A percentile compares a stretch with the other conserved stretches of the same genome.
Evolutionary conservation across 345 rosid species (phyloP).

Genomic region (Bretschneidera sinensis): DNA sequence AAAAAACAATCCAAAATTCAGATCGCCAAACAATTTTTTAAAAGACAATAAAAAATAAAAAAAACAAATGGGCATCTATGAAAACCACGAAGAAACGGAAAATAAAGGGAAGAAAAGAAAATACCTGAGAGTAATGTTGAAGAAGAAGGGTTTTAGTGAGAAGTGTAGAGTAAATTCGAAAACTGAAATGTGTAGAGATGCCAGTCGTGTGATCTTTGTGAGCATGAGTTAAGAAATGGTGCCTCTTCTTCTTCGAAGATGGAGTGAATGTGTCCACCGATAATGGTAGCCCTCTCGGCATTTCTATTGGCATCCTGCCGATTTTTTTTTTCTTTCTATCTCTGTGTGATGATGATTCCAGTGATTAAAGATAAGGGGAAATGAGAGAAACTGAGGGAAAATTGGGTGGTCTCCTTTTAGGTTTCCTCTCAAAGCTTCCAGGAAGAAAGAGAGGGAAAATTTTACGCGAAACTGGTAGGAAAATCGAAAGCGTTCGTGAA

Average conservation of each 20-base stretch:
- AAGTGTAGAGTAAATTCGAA: conserved; percentile 61
- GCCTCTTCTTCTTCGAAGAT: conserved; percentile 52
- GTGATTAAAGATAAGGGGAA: not conserved
- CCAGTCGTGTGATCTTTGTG: conserved; percentile 75
- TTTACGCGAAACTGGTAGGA: conserved; percentile 11
- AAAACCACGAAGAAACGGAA: not conserved
- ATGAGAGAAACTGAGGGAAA: not conserved
- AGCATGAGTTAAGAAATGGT: conserved; percentile 81
- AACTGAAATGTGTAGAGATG: conserved; percentile 43
- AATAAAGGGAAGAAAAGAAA: not conserved
- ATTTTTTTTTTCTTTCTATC: too few relatives aligned
- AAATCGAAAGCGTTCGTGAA: too few relatives aligned
- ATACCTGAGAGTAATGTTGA: conserved; percentile 51
- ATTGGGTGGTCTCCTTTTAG: not conserved
- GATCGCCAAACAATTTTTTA: not conserved
- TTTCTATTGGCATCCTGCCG: conserved; percentile 57
- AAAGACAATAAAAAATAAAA: not conserved
- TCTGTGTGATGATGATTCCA: not conserved
- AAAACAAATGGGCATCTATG: not conserved
- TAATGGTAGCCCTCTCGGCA: conserved; percentile 82
- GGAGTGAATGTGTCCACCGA: conserved; percentile 73
- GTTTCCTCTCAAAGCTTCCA: conserved; percentile 17
- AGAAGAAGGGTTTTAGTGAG: conserved; percentile 64
- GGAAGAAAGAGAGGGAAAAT: not conserved
- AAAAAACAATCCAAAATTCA: not conserved